phyloP scores from a whole-genome alignment of 306 rosid genomes.

The Vachellia collinsii region DNA sequence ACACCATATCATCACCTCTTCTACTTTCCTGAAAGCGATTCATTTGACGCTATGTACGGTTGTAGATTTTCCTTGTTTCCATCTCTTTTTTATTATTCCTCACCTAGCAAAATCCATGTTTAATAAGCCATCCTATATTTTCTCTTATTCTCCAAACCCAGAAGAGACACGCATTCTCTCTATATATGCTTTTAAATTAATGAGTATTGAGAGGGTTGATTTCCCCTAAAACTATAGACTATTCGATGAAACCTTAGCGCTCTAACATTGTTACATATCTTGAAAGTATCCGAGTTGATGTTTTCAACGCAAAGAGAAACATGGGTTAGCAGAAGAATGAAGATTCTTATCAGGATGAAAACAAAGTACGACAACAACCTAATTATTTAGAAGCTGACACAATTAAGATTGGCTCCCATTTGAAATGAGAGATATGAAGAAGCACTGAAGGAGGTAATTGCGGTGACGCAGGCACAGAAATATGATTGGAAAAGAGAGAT shows the following conservation, averaged over 20 bases:
- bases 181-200: too few relatives aligned
- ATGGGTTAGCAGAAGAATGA: too few relatives aligned
- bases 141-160: not conserved
- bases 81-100: not conserved
- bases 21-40: constrained; percentile 41
- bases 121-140: too few relatives aligned
- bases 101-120: not conserved
- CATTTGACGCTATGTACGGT: constrained; percentile 29
- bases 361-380: not conserved
- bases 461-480: constrained; percentile 16
- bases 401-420: not conserved
- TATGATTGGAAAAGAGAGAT: constrained; percentile 31
- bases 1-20: constrained; percentile 28
- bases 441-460: not conserved
- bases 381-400: not conserved
- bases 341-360: too few relatives aligned
- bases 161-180: not conserved
- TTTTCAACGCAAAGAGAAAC: too few relatives aligned
- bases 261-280: not conserved
- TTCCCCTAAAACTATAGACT: not conserved
- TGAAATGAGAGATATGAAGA: not conserved
- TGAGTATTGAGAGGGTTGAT: not conserved
- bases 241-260: not conserved
- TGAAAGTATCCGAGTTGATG: not conserved
- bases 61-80: constrained; percentile 26